Evolutionary conservation across 2,329 filamentous ascomycete genomes (phyloP), one percentile per base, ranked within the genome.

Genomic region (Ceratocystis huliohia): DNA sequence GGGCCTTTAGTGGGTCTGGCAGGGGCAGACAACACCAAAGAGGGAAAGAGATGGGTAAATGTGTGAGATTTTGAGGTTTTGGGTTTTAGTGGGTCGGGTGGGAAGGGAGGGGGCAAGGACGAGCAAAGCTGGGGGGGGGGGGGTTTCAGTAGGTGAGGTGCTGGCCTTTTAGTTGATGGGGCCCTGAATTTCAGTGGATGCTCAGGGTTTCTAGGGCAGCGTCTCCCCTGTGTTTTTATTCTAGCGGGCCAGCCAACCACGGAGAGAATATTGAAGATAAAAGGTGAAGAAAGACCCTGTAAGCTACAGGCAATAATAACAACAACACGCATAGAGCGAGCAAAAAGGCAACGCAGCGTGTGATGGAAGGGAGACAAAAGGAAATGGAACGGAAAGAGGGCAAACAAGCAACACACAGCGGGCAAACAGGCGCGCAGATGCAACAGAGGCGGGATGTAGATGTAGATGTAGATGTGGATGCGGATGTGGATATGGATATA

Each of bases 21-120:
- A 59, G 22, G 44, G 61, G 61, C 25, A 62, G 61, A 28, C 20
- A 62, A 28, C 13, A 45, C 37, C 37, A 41, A 41, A 41, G 37
- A 41, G 37, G 37, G 37, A 41, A 41, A 13, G 37, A 41, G 3
- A 62, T 20, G 45, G 37, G 37, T 15, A 62, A 46, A 25, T 59
- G 25, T 59, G 56, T 59, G 56, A 59, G 17, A 53, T n/a, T n/a
- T 25, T 25, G 48, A 25, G 48, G 48, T 22, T 13, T 53, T 37
- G 48, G 7, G 56, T 59, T 57, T 59, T 37, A 59, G 56, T 59
- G 56, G 56, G 61, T 53, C 20, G 48, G 48, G 20, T 10, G 48
- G 13, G 48, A 25, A 13, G 17, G 48, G 48, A 22, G n/a, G 48
- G 17, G 48, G 7, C 8, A 13, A 5, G n/a, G 48, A 41, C 10